A percentile compares a stretch with the other conserved stretches of the same genome.
Conservation (phyloP, 768 basidiomycete genomes). For the Chalciporus sphaerocephalus region DNA sequence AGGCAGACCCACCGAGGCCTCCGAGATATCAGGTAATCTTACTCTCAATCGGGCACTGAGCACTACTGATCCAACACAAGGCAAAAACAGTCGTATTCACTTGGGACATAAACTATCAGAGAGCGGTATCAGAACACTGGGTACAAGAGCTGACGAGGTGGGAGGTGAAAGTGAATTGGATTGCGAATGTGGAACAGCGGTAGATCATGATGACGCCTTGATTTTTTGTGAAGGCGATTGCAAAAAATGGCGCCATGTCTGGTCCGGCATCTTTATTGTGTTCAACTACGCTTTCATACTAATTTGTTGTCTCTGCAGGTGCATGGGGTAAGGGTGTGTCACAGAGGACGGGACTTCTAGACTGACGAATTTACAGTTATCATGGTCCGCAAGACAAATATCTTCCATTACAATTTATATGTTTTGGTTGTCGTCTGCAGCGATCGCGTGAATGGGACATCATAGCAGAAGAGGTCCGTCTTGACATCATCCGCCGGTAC, state of each 20-base stretch:
- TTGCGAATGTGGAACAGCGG: constrained; percentile 69
- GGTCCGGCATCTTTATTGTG: constrained; percentile 41
- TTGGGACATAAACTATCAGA: constrained; percentile 1
- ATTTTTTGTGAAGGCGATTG: constrained; percentile 73
- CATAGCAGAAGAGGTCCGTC: constrained; percentile 54
- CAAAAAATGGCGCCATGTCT: constrained; percentile 69
- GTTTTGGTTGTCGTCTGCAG: constrained; percentile 73
- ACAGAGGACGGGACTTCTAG: not conserved
- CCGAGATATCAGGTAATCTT: constrained; percentile 46
- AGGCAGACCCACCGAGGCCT: constrained; percentile 26
- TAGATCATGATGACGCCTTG: constrained; percentile 50
- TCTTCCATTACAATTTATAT: constrained; percentile 58
- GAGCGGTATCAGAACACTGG: not conserved
- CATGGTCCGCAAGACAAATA: constrained; percentile 55
- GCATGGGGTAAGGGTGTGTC: constrained; percentile 34
- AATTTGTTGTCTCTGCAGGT: constrained; percentile 21
- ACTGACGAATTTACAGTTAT: constrained; percentile 40
- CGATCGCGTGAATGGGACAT: constrained; percentile 67
- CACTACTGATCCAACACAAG: constrained; percentile 15
- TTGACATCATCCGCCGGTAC: constrained; percentile 56
- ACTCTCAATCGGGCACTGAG: constrained; percentile 1
- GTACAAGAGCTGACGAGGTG: constrained; percentile 8
- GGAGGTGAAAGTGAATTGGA: constrained; percentile 41
- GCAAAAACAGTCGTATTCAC: constrained; percentile 32
- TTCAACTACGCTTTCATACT: not conserved